Evolutionary conservation across 228 moss, liverwort and hornwort species (phyloP).

Genomic region (Sphagnum magellanicum): DNA sequence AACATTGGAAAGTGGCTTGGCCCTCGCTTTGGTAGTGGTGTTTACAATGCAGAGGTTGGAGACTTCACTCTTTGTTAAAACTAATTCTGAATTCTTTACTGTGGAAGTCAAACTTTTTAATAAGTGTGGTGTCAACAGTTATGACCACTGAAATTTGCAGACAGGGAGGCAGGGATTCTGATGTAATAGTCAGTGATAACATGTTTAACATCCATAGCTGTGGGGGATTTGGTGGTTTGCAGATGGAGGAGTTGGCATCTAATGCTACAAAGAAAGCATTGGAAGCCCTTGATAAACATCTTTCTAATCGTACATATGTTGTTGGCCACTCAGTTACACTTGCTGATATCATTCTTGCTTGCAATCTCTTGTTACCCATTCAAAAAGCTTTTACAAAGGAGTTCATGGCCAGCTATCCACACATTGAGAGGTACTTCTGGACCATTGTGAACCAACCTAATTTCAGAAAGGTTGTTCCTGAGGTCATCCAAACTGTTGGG

Average conservation of each 20-base stretch:
- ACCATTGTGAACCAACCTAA: conserved; percentile 70
- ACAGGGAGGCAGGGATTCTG: not conserved
- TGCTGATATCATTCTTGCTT: conserved; percentile 64
- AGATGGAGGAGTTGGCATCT: conserved; percentile 19
- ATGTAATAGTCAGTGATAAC: not conserved
- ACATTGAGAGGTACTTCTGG: conserved; percentile 80
- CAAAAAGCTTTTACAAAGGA: conserved; percentile 39
- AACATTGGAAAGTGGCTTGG: conserved; percentile 13
- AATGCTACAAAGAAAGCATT: conserved; percentile 35
- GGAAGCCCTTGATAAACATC: conserved; percentile 20
- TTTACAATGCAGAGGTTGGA: conserved; percentile 34
- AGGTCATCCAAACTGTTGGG: conserved; percentile 28
- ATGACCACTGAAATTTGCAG: too few species aligned
- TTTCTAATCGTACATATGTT: conserved; percentile 51
- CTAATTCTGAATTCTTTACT: too few species aligned
- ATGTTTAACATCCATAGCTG: not conserved
- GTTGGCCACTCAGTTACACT: conserved; percentile 72
- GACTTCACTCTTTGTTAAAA: not conserved
- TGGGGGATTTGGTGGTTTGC: not conserved
- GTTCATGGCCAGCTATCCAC: conserved; percentile 45
- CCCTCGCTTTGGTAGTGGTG: conserved; percentile 40
- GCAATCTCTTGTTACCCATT: conserved; percentile 19
- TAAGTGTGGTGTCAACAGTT: too few species aligned
- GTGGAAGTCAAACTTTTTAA: too few species aligned
- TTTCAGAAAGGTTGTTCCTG: conserved; percentile 62